Evolutionary conservation across 2,329 filamentous ascomycete species (phyloP).

Genomic region (Fusarium illudens): DNA sequence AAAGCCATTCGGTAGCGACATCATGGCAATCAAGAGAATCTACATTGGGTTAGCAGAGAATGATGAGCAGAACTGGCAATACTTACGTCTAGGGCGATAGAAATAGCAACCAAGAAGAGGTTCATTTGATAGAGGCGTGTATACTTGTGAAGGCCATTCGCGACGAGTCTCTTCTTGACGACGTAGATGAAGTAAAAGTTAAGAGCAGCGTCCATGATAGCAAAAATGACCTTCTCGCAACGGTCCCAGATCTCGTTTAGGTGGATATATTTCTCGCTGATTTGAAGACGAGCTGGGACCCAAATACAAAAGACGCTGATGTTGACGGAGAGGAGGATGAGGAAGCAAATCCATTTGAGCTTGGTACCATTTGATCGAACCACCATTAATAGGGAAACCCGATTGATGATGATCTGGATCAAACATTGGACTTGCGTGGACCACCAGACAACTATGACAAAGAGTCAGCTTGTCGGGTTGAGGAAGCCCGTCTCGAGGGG

Average conservation of each 20-base stretch:
- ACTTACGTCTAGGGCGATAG: conserved; percentile 42
- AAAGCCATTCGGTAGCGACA: conserved; percentile 42
- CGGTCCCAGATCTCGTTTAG: conserved; percentile 61
- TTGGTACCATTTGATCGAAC: conserved; percentile 45
- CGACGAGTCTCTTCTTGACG: conserved; percentile 56
- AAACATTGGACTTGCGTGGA: conserved; percentile 53
- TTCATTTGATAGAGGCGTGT: conserved; percentile 53
- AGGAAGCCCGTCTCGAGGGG: background rate
- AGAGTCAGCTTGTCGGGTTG: background rate
- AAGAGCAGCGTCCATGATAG: conserved; percentile 55
- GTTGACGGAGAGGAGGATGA: conserved; percentile 55
- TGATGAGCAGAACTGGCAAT: too few relatives aligned
- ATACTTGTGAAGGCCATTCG: conserved; percentile 60
- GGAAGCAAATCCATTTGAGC: conserved; percentile 56
- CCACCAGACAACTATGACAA: conserved; percentile 42
- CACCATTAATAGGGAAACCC: conserved; percentile 56
- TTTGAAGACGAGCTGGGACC: conserved; percentile 57
- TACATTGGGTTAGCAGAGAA: background rate
- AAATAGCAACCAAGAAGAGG: conserved; percentile 41
- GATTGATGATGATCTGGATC: conserved; percentile 62
- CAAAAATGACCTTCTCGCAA: conserved; percentile 58
- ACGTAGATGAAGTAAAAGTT: conserved; percentile 58
- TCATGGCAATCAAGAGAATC: conserved; percentile 41
- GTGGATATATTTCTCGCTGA: conserved; percentile 48
- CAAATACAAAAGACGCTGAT: conserved; percentile 61